Base-by-base conservation (phyloP, 2,329 filamentous ascomycete genomes). In the Fusarium nisikadoi region DNA sequence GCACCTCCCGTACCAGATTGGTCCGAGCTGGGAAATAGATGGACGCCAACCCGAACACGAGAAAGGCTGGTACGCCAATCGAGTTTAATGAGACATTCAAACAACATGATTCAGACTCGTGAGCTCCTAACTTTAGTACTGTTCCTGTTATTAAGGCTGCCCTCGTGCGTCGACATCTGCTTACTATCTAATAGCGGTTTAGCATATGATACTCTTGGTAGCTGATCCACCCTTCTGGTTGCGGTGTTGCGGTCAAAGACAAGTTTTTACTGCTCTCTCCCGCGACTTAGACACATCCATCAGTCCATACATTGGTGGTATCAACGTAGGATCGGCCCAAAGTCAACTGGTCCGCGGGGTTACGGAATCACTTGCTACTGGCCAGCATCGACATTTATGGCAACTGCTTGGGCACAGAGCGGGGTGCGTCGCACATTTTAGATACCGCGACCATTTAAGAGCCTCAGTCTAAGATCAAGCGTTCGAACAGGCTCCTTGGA, bases 31-130 rank as follows among this genome's bases (percentile, higher is more conserved):
- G 45, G 43, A 41, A 45, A 57, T 53, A 62, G 36, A 46, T 62
- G 46, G 25, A 36, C 36, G 31, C 57, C 39, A 58, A 73, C 70
- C 67, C 70, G 70, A 72, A 72, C 65, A 73, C 70, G 70, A 72
- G 70, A 64, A 56, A 35, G 60, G 43, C 19, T 54, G 49, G 54
- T 33, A 35, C 62, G 57, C 62, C 66, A 68, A 73, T 58, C 70
- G 31, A 72, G 66, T 63, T 73, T 60, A 61, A 72, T 72, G 64
- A 70, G 59, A 65, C 54, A 66, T 67, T 67, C 23, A 58, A 63
- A 63, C 49, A 58, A 36, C 50, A 65, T 55, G 67, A 70, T 67
- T 66, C 62, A 70, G 45, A 17, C 68, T 46, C 62, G 61, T 70
- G 68, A 67, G 46, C 64, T 50, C 36, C 62, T 50, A 49, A 41